Base-by-base conservation (phyloP, 805 yeast species). In the Barnettozyma botsteinii region DNA sequence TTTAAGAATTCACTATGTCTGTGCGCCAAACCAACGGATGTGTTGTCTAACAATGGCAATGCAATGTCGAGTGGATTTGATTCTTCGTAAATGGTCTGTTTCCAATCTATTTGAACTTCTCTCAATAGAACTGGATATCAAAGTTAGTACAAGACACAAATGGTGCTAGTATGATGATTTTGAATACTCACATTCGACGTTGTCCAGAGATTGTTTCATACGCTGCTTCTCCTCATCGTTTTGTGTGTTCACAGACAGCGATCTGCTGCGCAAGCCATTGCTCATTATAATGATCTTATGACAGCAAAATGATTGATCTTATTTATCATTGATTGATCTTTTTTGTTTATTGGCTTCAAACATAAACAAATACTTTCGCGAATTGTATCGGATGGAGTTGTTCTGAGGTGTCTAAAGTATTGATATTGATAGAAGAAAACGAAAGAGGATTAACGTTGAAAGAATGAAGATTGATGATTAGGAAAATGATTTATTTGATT, bases 21-120 rank as follows among this genome's bases (percentile, higher is more conserved):
- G 52, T 80, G 81, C 1, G 95, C 95, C 52, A 85, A 64, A 0
- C 98, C 98, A n/a, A 88, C 93, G 1, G 95, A 84, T 2, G 95
- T 79, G 51, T 80, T 81, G 60, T 91, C 97, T 52, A 88, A 66
- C 42, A 93, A 67, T 1, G 89, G 79, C 29, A 91, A 67, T 0
- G 96, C 96, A 38, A 81, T 67, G 51, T 87, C 96, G 33, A 93
- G 70, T 2, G 96, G 95, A 56, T 87, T 88, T 40, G 86, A 77
- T 36, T 76, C 71, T 8, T 69, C 70, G 1, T 65, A 64, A 7
- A 72, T 60, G 7, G 79, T 60, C 38, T 73, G 70, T 32, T 65
- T 62, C 80, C 81, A 76, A 41, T 69, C 69, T 4, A 64, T 47
- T 14, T 65, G 62, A 5, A 72, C 68, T 24, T 58, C 58, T 14